These are phyloP conservation scores for Alternaria novae-zelandiae DNA, from an alignment of 2,329 filamentous ascomycete genomes.

Conservation along the genomic window DNA sequence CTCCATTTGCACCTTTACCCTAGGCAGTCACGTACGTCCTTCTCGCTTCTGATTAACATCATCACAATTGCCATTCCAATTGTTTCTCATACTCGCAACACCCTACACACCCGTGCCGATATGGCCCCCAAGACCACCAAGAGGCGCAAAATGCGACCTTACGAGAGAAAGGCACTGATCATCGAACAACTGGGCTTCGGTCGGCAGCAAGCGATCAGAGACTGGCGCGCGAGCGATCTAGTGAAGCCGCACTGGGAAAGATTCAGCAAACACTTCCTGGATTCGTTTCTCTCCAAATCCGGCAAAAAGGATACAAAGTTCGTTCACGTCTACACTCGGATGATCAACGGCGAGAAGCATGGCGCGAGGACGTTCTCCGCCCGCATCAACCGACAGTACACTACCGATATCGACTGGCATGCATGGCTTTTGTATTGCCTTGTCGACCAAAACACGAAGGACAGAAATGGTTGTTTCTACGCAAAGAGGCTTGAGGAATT, in stretches of 20 bases:
- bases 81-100: neutral
- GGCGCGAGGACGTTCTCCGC: neutral
- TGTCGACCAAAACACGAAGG: neutral
- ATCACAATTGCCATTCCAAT: neutral
- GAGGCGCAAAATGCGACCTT: neutral
- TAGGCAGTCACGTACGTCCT: neutral
- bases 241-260: neutral
- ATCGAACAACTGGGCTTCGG: neutral
- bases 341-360: neutral
- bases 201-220: rapidly evolving
- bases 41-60: neutral
- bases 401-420: neutral
- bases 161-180: neutral
- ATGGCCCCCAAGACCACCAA: neutral
- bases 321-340: neutral
- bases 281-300: rapidly evolving
- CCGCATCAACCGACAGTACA: neutral
- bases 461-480: too few relatives aligned
- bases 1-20: neutral
- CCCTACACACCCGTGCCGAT: neutral
- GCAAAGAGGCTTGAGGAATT: neutral
- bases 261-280: neutral
- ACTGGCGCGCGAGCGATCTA: neutral
- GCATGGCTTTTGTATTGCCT: neutral
- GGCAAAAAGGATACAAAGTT: neutral